Evolutionary conservation across 2,329 filamentous ascomycete genomes (phyloP), one percentile per base, ranked within the genome.

Genomic region (Tolypocladium guangdongense): DNA sequence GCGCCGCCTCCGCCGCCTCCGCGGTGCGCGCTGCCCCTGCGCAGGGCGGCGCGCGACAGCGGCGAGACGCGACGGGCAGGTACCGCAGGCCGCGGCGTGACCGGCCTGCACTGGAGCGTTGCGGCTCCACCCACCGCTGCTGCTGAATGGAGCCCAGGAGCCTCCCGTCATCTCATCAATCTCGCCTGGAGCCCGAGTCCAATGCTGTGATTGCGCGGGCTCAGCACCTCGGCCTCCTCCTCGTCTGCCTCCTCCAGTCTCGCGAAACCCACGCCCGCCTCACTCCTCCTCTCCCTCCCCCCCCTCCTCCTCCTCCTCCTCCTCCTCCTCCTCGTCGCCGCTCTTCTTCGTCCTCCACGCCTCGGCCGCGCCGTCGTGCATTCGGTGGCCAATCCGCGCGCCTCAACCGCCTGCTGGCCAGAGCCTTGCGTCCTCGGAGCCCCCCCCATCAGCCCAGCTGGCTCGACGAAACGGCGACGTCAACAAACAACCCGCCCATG

Each of bases 111-210:
- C 41, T 32, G 51, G 20, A 30, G 43, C 27, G 18, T 7, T n/a
- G 43, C 46, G 49, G 53, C 39, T 38, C 51, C 46, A 53, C 46
- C 35, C 30, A 57, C 60, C 61, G 56, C 35, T 7, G 16, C n/a
- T 50, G 22, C 22, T 35, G 38, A 12, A 5, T 50, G 43, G 33
- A 16, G 49, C 47, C 50, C 22, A 50, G 52, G 20, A 54, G 49
- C 51, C 48, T 52, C 51, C 53, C 50, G 52, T 56, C 51, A 58
- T 56, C 59, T 60, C 59, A 55, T 58, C 62, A 65, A 64, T 64
- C 61, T 65, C 58, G 58, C 59, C 55, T 53, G 53, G 49, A 55
- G 52, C 43, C 48, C 54, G 51, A 55, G 55, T 51, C 55, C 33
- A 47, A 20, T 24, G 24, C 32, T 39, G n/a, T 18, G n/a, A 20